Conservation (phyloP, 1,139 yeast genomes). For the Nakaseomyces bracarensis region DNA sequence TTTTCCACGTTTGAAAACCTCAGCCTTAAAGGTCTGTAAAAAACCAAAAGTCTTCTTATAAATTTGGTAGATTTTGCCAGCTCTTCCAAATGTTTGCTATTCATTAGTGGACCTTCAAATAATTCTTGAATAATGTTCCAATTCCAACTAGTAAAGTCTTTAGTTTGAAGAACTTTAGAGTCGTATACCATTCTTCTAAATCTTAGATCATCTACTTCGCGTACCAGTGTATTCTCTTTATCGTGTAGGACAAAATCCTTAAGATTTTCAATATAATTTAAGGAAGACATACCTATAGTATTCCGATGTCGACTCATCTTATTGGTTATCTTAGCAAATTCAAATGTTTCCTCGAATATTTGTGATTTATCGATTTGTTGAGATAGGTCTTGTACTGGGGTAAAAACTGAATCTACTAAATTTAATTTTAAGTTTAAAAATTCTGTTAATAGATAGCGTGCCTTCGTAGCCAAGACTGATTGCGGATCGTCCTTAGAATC, state of each 20-base stretch:
- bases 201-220: slow-evolving; percentile 59
- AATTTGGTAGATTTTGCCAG: slow-evolving; percentile 73
- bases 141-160: slow-evolving; percentile 79
- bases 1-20: slow-evolving; percentile 60
- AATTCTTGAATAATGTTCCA: slow-evolving; percentile 66
- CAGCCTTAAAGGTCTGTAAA: slow-evolving; percentile 84
- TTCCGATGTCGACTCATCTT: slow-evolving; percentile 35
- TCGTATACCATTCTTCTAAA: slow-evolving; percentile 59
- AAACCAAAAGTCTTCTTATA: slow-evolving; percentile 73
- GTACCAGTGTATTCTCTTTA: slow-evolving; percentile 39
- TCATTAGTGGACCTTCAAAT: slow-evolving; percentile 71
- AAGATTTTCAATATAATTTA: slow-evolving; percentile 26
- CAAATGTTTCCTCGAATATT: slow-evolving; percentile 30
- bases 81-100: slow-evolving; percentile 70
- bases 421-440: slow-evolving; percentile 48
- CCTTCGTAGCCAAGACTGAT: slow-evolving; percentile 34
- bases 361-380: slow-evolving; percentile 12
- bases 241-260: slow-evolving; percentile 36
- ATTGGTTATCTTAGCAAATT: slow-evolving; percentile 41
- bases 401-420: slow-evolving; percentile 32
- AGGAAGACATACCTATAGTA: slow-evolving; percentile 30
- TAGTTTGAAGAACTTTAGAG: slow-evolving; percentile 67
- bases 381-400: slow-evolving; percentile 12
- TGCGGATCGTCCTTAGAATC: slow-evolving; percentile 20
- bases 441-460: slow-evolving; percentile 56